These are phyloP conservation scores for Trichoderma atroviride DNA, from an alignment of 2,329 filamentous ascomycete species.

Conservation along the genomic window DNA sequence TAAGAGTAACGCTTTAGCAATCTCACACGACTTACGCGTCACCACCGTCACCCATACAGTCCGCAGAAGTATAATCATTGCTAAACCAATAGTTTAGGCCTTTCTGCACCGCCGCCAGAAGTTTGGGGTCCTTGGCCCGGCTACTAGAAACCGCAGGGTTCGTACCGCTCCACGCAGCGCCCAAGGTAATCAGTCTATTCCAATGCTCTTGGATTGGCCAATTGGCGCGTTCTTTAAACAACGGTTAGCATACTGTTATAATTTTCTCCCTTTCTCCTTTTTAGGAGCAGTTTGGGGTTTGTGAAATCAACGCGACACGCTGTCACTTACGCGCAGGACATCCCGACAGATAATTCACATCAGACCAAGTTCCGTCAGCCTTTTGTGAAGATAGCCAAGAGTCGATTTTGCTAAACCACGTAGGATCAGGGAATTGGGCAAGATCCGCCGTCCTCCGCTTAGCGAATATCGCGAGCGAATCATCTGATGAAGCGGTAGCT, in stretches of 20 bases:
- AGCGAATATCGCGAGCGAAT: slow-evolving; percentile 28
- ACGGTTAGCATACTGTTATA: not conserved
- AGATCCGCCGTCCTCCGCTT: slow-evolving; percentile 31
- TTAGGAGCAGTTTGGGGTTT: no score
- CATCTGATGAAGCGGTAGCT: slow-evolving; percentile 12
- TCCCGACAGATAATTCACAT: slow-evolving; percentile 33
- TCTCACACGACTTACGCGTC: slow-evolving; percentile 22
- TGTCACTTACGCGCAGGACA: slow-evolving; percentile 31
- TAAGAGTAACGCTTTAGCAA: not conserved
- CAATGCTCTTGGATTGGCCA: slow-evolving; percentile 34
- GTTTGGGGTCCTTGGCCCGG: slow-evolving; percentile 28
- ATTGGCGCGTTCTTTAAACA: slow-evolving; percentile 31
- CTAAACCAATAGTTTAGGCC: slow-evolving; percentile 34
- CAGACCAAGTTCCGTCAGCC: slow-evolving; percentile 32
- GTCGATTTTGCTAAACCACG: slow-evolving; percentile 28
- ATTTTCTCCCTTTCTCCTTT: not conserved
- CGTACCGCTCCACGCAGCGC: slow-evolving; percentile 33
- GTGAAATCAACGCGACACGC: not conserved
- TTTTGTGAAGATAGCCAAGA: slow-evolving; percentile 31
- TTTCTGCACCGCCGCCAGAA: slow-evolving; percentile 28
- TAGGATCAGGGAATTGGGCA: slow-evolving; percentile 31
- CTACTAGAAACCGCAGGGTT: slow-evolving; percentile 29
- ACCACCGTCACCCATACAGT: slow-evolving; percentile 33
- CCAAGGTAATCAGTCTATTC: slow-evolving; percentile 32
- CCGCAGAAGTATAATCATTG: slow-evolving; percentile 31